Evolutionary conservation across 2,329 filamentous ascomycete genomes (phyloP).

Genomic region (Aspergillus pseudonomiae): DNA sequence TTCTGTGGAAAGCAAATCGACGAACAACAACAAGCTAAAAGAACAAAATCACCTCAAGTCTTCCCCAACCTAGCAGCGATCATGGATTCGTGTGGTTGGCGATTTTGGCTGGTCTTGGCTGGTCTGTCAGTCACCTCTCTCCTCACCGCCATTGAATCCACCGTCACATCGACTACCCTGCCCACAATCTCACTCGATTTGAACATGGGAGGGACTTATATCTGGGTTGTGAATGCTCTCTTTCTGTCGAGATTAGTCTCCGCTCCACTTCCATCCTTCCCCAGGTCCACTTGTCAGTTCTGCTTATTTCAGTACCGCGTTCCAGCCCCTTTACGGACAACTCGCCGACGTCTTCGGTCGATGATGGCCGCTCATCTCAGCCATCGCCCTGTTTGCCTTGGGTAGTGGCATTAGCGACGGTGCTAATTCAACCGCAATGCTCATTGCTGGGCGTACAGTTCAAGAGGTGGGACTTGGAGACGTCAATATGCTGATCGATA

Average conservation of each 20-base stretch:
- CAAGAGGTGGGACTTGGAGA: constrained; percentile 58
- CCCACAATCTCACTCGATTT: constrained; percentile 43
- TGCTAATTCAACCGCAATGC: constrained; percentile 45
- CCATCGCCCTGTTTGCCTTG: constrained; percentile 52
- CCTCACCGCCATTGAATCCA: constrained; percentile 41
- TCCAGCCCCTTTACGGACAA: too few species aligned
- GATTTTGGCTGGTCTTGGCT: constrained; percentile 30
- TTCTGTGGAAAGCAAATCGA: too few species aligned
- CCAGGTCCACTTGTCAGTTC: too few species aligned
- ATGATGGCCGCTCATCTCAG: constrained; percentile 42
- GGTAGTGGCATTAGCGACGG: constrained; percentile 58
- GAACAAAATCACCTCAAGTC: too few species aligned
- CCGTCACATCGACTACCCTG: constrained; percentile 45
- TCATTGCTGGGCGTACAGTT: constrained; percentile 60
- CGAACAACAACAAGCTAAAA: too few species aligned
- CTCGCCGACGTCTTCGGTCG: constrained; percentile 53
- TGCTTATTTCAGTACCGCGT: too few species aligned
- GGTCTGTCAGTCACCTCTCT: constrained; percentile 31
- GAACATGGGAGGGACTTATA: constrained; percentile 32
- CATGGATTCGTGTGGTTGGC: not conserved
- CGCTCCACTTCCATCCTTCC: constrained; percentile 36
- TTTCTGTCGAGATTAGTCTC: constrained; percentile 40
- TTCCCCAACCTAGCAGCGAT: too few species aligned
- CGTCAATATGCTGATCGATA: constrained; percentile 44
- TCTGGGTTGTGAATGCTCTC: constrained; percentile 41